Base-by-base conservation (phyloP, 2,329 filamentous ascomycete species). In the Penicillium sp. region DNA sequence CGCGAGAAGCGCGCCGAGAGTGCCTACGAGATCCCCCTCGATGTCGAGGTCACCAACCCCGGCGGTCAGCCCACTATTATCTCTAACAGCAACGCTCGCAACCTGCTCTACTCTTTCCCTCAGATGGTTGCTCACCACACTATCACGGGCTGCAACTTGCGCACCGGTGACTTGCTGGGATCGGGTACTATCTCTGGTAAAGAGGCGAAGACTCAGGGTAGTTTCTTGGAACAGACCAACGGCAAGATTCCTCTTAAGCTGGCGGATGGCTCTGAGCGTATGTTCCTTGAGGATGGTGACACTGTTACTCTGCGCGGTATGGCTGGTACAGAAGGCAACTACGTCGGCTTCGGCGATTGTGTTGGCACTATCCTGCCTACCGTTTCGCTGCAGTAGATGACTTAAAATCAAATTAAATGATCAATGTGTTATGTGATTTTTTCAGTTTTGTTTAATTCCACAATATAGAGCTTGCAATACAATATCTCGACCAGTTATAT, bases 91-190 rank as follows among this genome's bases (percentile, higher is more conserved):
- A 88, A 81, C 57, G 83, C 86, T 10, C 84, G 80, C 63, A 83
- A 93, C 67, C 79, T 93, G 12, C 80, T 93, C n/a, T 93, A 86
- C 82, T 92, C 89, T 0, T 93, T 93, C 75, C 84, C 88, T 5
- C 90, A 93, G 72, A 92, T 93, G 89, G 79, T 93, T 41, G 84
- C 90, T 1, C 90, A 93, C 71, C 90, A 93, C 71, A 86, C 87
- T 1, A 82, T 90, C 47, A 89, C 87, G 1, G 90, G 90, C 6
- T 94, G 90, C 72, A 85, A 86, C 4, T 81, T 94, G 80, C 82
- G 85, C 47, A 82, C 86, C 0, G 90, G 90, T 35, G 90, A 94
- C 69, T 74, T 94, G 52, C 77, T 94, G 6, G 90, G 89, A 2
- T 90, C 88, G 2, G 90, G 90, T 3, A 94, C 90, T 1, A 93